These are phyloP conservation scores for Fistulinella prunicolor DNA, from an alignment of 768 basidiomycete genomes.

Conservation along the genomic window DNA sequence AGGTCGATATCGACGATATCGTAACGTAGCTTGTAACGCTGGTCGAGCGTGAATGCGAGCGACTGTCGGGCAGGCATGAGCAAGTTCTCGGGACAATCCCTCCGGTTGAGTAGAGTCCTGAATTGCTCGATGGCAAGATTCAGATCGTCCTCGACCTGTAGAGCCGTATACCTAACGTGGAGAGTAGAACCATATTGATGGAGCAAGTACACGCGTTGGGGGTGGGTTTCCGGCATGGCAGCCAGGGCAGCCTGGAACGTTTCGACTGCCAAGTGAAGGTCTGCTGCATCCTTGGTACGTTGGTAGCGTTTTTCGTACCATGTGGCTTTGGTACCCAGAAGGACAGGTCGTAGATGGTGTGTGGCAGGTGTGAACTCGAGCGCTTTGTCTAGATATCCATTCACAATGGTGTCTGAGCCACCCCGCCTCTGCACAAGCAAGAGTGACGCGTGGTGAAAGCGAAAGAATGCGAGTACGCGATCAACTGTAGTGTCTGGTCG, in stretches of 20 bases:
- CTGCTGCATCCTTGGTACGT: conserved; percentile 8
- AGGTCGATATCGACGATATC: conserved; percentile 14
- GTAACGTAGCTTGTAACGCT: conserved; percentile 7
- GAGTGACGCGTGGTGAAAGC: conserved; percentile 2
- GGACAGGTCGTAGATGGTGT: conserved; percentile 9
- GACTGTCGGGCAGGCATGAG: conserved; percentile 2
- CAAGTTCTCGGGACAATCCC: conserved; percentile 5
- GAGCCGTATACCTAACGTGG: conserved; percentile 9
- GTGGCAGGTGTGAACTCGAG: conserved; percentile 3
- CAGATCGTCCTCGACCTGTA: conserved; percentile 17
- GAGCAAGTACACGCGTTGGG: conserved; percentile 10
- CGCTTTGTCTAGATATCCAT: conserved; percentile 9
- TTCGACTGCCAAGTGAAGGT: conserved; percentile 15
- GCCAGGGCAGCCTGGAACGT: conserved; percentile 2
- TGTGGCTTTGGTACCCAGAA: conserved; percentile 10
- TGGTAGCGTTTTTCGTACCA: conserved; percentile 10
- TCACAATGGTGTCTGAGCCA: background rate
- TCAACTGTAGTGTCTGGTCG: background rate
- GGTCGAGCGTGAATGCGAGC: conserved; percentile 10
- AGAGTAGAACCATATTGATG: conserved; percentile 21
- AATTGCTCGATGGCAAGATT: conserved; percentile 16
- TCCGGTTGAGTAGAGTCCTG: background rate
- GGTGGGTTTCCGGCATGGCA: conserved; percentile 6
- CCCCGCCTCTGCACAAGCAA: background rate
- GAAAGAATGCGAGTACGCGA: conserved; percentile 9